These are phyloP conservation scores for Fusarium citri DNA, from an alignment of 2,329 filamentous ascomycete genomes.

Conservation along the genomic window DNA sequence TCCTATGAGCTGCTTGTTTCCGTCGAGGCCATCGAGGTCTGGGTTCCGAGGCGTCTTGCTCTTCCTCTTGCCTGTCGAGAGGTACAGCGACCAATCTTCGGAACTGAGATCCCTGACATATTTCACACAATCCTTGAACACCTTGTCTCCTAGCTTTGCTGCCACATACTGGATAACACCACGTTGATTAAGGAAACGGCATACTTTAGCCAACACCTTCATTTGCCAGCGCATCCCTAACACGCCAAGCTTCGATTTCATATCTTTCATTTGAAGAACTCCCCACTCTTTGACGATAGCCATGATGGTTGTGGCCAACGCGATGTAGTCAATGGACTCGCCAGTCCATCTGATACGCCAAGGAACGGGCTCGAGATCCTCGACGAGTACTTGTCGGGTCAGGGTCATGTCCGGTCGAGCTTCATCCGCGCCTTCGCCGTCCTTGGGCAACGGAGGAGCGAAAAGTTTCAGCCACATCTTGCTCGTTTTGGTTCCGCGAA, in stretches of 20 bases:
- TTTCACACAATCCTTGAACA: constrained; percentile 72
- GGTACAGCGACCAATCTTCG: constrained; percentile 67
- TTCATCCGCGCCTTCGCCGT: constrained; percentile 43
- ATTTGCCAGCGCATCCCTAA: constrained; percentile 68
- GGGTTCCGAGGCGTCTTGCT: constrained; percentile 45
- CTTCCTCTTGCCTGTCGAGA: constrained; percentile 60
- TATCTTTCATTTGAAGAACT: constrained; percentile 68
- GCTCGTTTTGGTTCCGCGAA: constrained; percentile 70
- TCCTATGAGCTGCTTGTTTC: constrained; percentile 32
- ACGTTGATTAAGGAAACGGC: constrained; percentile 66
- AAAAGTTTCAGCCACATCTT: constrained; percentile 70
- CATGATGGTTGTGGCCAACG: constrained; percentile 67
- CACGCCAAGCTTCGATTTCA: constrained; percentile 69
- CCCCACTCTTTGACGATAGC: constrained; percentile 68
- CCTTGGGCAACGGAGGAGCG: constrained; percentile 59
- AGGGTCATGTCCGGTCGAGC: constrained; percentile 53
- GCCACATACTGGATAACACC: constrained; percentile 69
- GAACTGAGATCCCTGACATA: constrained; percentile 66
- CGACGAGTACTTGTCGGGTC: constrained; percentile 54
- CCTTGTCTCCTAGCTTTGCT: constrained; percentile 63
- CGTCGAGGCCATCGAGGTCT: constrained; percentile 44
- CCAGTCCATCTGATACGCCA: constrained; percentile 69
- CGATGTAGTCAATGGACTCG: constrained; percentile 67
- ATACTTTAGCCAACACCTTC: constrained; percentile 69
- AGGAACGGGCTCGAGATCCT: constrained; percentile 64